Conservation (phyloP, 108 stramenopile species). For the Cyclotella baltica region DNA sequence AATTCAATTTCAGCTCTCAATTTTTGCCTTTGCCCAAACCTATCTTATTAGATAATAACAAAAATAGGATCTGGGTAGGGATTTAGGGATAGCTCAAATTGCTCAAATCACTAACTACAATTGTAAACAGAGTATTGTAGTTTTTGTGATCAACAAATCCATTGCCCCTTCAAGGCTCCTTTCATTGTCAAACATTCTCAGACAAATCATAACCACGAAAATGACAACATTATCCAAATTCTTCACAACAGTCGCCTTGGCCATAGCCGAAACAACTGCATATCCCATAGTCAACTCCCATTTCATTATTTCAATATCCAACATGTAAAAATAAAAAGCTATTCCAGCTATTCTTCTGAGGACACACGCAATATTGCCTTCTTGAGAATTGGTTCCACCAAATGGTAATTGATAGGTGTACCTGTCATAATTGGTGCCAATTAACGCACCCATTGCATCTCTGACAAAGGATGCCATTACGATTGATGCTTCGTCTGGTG, state of each 20-base stretch:
- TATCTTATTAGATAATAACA: too few species aligned
- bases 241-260: slow-evolving; percentile 71
- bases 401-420: slow-evolving; percentile 71
- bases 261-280: slow-evolving; percentile 66
- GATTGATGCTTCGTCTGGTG: slow-evolving; percentile 50
- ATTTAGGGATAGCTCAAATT: too few species aligned
- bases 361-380: slow-evolving; percentile 77
- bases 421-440: slow-evolving; percentile 67
- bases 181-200: too few species aligned
- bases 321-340: slow-evolving; percentile 60
- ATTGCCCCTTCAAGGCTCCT: too few species aligned
- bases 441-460: slow-evolving; percentile 68
- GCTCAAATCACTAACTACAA: too few species aligned
- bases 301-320: slow-evolving; percentile 56
- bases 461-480: slow-evolving; percentile 70
- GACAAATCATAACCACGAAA: slow-evolving; percentile 52
- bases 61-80: too few species aligned
- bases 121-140: too few species aligned
- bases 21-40: too few species aligned
- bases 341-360: slow-evolving; percentile 69
- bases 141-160: too few species aligned
- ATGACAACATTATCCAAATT: slow-evolving; percentile 77
- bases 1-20: too few species aligned
- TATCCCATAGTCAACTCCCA: slow-evolving; percentile 59
- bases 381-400: slow-evolving; percentile 67